Evolutionary conservation across 1,139 yeast genomes (phyloP).

Genomic region (Candida neerlandica): DNA sequence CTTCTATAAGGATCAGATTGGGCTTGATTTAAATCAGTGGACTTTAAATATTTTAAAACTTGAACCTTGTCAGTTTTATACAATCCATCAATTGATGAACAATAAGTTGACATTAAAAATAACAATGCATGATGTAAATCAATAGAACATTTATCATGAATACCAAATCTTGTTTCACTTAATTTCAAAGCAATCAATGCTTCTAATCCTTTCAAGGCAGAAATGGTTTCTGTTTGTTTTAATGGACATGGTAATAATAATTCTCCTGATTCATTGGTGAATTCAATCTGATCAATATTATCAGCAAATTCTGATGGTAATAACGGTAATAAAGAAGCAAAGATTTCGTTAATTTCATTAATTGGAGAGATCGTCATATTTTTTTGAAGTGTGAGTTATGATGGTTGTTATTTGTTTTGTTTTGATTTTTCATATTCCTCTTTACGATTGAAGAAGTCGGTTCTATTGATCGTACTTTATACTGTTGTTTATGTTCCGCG

Average conservation of each 20-base stretch:
- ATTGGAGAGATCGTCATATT: not conserved
- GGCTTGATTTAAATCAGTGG: conserved; percentile 29
- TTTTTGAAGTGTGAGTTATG: too few relatives aligned
- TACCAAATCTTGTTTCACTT: conserved; percentile 23
- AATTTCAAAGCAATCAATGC: conserved; percentile 26
- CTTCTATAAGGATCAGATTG: conserved; percentile 31
- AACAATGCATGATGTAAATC: conserved; percentile 30
- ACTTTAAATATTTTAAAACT: conserved; percentile 22
- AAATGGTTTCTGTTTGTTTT: conserved; percentile 29
- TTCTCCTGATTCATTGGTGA: conserved; percentile 19
- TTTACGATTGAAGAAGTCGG: too few relatives aligned
- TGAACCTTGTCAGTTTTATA: conserved; percentile 26
- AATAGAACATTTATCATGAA: conserved; percentile 16
- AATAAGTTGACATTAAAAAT: conserved; percentile 30
- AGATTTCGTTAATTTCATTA: conserved; percentile 21
- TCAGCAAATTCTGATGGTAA: conserved; percentile 23
- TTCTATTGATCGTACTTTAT: too few relatives aligned
- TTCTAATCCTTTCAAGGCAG: conserved; percentile 32
- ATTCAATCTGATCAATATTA: conserved; percentile 18
- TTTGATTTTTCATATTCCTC: too few relatives aligned
- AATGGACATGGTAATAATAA: conserved; percentile 29
- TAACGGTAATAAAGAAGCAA: conserved; percentile 17
- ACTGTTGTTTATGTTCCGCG: too few relatives aligned
- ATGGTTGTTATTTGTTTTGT: not conserved
- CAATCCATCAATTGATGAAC: conserved; percentile 29